These are phyloP conservation scores for maize (Zea mays) DNA, from an alignment of 176 grass and related monocot genomes.

Conservation along the genomic window Zm-B73-REFERENCE-NAM-5.0 NC_050101.1:65183001-65183500, in stretches of 20 bases:
- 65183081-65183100: slow-evolving; percentile 93
- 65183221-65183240: slow-evolving; percentile 68
- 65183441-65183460: not conserved
- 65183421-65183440: not conserved
- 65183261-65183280: slow-evolving; percentile 50
- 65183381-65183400: not conserved
- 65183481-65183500: no score
- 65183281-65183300: slow-evolving; percentile 83
- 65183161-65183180: not conserved
- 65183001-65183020: slow-evolving; percentile 70
- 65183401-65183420: not conserved
- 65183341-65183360: slow-evolving; percentile 36
- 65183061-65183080: slow-evolving; percentile 85
- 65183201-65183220: slow-evolving; percentile 74
- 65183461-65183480: no score
- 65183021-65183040: slow-evolving; percentile 83
- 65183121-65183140: slow-evolving; percentile 65
- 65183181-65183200: slow-evolving; percentile 47
- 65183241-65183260: slow-evolving; percentile 51
- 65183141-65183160: slow-evolving; percentile 21
- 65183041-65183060: slow-evolving; percentile 94
- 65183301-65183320: slow-evolving; percentile 85
- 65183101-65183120: slow-evolving; percentile 84
- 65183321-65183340: slow-evolving; percentile 55
- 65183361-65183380: not conserved